Evolutionary conservation across 163 green algal species (phyloP), one percentile per base, ranked within the genome.

Genomic region (Picocystis sp.): DNA sequence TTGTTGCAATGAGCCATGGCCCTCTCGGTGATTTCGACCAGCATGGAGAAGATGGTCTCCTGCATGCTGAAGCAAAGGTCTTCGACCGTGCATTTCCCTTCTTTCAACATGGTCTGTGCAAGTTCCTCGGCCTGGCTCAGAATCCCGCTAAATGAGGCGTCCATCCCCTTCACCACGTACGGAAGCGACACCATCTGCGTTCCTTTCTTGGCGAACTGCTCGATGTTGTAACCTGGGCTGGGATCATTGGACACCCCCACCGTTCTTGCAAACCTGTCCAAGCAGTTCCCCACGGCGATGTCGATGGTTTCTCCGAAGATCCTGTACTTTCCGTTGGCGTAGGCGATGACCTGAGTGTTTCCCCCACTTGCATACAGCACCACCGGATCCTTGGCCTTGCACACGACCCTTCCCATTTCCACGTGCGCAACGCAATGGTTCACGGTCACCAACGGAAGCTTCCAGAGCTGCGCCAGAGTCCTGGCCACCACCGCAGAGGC

Each of bases 231-330:
- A 2, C 86, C 86, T 3, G 81, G 78, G 42, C 64, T 55, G 23
- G 77, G 77, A 48, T 85, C 77, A 53, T 85, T 85, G 11, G 63
- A 74, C 17, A 85, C 65, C 35, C 66, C 56, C 5, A 83, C 42
- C 24, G 72, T 64, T 1, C 77, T 52, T 3, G 81, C 81, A 66
- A 89, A 86, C 43, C 76, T 60, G 67, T 95, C 86, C 21, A 95
- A 68, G 50, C 69, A 86, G 64, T 95, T 95, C n/a, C 86, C 86
- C 6, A 95, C 81, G 1, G 86, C 86, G 17, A 94, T 85, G 67
- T 95, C 86, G 24, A 95, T 92, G 1, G 86, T 95, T 65, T 95
- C 86, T 2, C 86, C 86, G 66, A 95, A 95, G 14, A 95, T 94
- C 25, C 77, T 66, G 58, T 95, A 95, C 42, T 74, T 58, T n/a